Evolutionary conservation across 2,329 filamentous ascomycete genomes (phyloP).

Genomic region (Penicillium capsulatum): DNA sequence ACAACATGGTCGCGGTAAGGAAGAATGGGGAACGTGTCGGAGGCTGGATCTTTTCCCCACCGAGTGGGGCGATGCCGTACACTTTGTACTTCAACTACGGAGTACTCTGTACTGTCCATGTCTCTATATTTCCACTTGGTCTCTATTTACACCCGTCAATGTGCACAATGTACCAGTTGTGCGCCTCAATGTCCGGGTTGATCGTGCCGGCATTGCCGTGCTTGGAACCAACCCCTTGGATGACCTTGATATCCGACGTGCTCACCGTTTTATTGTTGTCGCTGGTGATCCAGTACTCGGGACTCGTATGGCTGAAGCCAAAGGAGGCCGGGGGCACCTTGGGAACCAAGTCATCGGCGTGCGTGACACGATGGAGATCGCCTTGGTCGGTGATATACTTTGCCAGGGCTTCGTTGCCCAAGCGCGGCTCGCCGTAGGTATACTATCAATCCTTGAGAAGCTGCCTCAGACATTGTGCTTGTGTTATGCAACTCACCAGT

Average conservation of each 20-base stretch:
- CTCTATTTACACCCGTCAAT: constrained; percentile 25
- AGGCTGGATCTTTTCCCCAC: too few species aligned
- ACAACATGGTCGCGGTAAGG: constrained; percentile 25
- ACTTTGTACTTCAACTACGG: too few species aligned
- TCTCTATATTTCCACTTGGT: background rate
- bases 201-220: constrained; percentile 34
- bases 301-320: constrained; percentile 36
- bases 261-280: constrained; percentile 26
- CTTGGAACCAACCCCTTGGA: constrained; percentile 30
- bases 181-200: constrained; percentile 25
- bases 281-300: constrained; percentile 42
- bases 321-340: constrained; percentile 33
- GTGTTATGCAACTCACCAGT: too few species aligned
- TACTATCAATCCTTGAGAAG: constrained; percentile 28
- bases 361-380: constrained; percentile 37
- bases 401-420: constrained; percentile 39
- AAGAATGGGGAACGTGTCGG: background rate
- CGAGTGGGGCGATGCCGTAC: background rate
- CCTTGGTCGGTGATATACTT: constrained; percentile 38
- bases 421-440: constrained; percentile 42
- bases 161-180: constrained; percentile 33
- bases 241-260: constrained; percentile 30
- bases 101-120: too few species aligned
- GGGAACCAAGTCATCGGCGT: constrained; percentile 38
- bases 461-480: too few species aligned